Evolutionary conservation across 257 asterid species (phyloP), one percentile per base, ranked within the genome.

Genomic region (Nicotiana knightiana): DNA sequence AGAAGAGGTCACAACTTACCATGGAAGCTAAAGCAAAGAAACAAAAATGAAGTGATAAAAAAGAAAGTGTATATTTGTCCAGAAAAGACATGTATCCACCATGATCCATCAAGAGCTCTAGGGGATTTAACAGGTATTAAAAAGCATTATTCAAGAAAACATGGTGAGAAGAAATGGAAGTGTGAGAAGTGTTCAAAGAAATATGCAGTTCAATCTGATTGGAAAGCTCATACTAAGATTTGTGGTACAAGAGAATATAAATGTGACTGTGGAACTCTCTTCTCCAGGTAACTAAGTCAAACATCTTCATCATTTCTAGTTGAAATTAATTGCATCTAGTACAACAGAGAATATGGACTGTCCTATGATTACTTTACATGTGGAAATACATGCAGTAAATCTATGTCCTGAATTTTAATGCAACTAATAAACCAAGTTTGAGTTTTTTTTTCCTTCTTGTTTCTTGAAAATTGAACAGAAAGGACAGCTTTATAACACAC

Each of bases 261-360:
- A 83, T 83, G 86, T 46, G 86, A 83, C 75, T 83, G 86, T 83
- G 86, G 86, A 37, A 83, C 86, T 5, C 86, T 83, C 18, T 83
- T 83, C 83, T 83, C 86, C 17, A 83, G 86, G 86, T 83, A 77
- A 6, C 12, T 7, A 28, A 17, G 46, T 15, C 9, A 35, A 15
- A 5, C 13, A 61, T 79, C 12, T 1, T 9, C 48, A 18, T 51
- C 11, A 51, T 30, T 16, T 13, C 59, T 76, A 4, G 81, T 26
- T 26, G 64, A 61, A n/a, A 80, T 80, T 80, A 28, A 62, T 79
- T 79, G 46, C 75, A 15, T n/a, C 46, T 17, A 46, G 51, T 68
- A 33, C 51, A 68, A 37, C 13, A n/a, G 71, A 59, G 43, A 59
- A 78, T 78, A 46, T 75, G 63, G 63, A 26, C 43, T 26, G 39